Conservation (phyloP, 306 rosid genomes). For the Prosopis cineraria region DNA sequence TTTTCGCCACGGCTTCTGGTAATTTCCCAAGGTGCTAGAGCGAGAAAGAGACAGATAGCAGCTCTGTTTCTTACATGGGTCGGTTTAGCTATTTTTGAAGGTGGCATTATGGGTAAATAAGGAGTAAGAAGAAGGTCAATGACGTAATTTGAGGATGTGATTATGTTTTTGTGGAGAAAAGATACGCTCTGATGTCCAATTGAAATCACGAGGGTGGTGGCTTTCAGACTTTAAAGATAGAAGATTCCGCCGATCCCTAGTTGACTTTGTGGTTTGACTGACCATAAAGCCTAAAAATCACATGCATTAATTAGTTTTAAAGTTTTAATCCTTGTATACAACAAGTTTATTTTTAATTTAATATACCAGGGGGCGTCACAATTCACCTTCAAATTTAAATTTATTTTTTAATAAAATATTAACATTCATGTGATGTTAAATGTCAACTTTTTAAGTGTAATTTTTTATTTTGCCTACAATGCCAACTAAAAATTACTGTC, state of each 20-base stretch:
- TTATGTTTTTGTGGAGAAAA: conserved; percentile 37
- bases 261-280: conserved; percentile 28
- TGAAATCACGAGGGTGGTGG: conserved; percentile 26
- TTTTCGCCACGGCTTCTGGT: neutral
- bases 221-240: conserved; percentile 1
- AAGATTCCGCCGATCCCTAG: conserved; percentile 32
- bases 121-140: neutral
- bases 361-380: too few species aligned
- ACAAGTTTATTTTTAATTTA: too few species aligned
- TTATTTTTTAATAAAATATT: too few species aligned
- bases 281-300: neutral
- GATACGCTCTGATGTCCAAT: conserved; percentile 28
- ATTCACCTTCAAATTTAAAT: too few species aligned
- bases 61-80: conserved; percentile 17
- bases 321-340: too few species aligned
- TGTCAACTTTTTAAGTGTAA: too few species aligned
- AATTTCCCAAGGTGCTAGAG: conserved; percentile 16
- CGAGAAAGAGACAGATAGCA: neutral
- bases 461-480: too few species aligned
- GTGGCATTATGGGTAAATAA: conserved; percentile 31
- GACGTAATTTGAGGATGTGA: neutral
- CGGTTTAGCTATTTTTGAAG: conserved; percentile 30
- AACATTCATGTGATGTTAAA: too few species aligned
- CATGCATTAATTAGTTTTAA: neutral
- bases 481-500: too few species aligned